Evolutionary conservation across 192 early-diverging fungal species (phyloP).

Genomic region (Geranomyces michiganensis): DNA sequence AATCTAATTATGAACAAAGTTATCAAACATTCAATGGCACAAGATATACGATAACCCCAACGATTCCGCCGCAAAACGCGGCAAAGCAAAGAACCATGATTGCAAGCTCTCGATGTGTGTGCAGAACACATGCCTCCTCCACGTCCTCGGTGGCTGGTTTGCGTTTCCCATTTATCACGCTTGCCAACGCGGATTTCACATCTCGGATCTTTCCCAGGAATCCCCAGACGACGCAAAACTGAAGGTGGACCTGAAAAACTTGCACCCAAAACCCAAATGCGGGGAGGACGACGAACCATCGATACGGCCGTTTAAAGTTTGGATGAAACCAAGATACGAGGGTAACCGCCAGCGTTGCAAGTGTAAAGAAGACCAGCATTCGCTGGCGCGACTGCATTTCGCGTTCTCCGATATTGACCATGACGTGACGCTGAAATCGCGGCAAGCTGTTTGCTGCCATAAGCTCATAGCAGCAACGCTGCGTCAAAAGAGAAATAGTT

Average conservation of each 20-base stretch:
- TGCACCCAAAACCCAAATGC: background rate
- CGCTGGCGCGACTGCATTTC: background rate
- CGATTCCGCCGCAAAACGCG: background rate
- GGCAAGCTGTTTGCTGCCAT: constrained; percentile 1
- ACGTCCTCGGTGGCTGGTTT: background rate
- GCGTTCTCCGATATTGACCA: background rate
- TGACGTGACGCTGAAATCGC: background rate
- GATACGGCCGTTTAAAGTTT: background rate
- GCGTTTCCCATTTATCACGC: background rate
- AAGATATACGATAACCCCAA: background rate
- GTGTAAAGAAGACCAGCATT: background rate
- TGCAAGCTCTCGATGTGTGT: constrained; percentile 4
- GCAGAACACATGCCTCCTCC: background rate
- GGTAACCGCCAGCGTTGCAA: background rate
- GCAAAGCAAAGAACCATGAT: background rate
- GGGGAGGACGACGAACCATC: background rate
- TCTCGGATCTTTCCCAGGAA: background rate
- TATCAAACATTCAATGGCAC: background rate
- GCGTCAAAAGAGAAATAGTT: background rate
- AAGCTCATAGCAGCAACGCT: background rate
- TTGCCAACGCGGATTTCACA: background rate
- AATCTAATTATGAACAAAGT: background rate
- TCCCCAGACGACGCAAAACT: background rate
- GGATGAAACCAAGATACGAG: constrained; percentile 1
- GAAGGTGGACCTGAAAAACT: background rate